Evolutionary conservation across 768 basidiomycete species (phyloP), one percentile per base, ranked within the genome.

Genomic region (Phanerochaete sordida): DNA sequence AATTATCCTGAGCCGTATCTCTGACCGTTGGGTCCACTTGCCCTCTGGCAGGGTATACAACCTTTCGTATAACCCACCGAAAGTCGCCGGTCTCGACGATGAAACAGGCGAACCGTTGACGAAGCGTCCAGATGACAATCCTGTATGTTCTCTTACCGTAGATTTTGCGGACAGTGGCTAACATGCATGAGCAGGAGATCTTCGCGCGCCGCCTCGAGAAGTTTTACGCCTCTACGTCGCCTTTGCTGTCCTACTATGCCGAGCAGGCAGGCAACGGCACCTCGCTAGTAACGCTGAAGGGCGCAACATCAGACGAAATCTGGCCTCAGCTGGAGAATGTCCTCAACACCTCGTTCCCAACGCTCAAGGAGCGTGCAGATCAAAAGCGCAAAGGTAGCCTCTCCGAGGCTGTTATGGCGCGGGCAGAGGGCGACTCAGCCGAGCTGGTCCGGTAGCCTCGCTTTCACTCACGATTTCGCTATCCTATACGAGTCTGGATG

Each of bases 1-100:
- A 59, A 81, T 93, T 54, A 95, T 96, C 68, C 77, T 95, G 21
- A 79, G 83, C 60, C 88, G 94, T 52, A 95, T 96, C 65, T 88
- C 90, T 13, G 93, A 95, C 69, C 87, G 94, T 43, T 95, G 88
- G 90, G 81, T 95, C 24, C 94, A 96, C 70, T 78, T 88, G 15
- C 84, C 91, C 7, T 95, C 93, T 0, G 94, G 94, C 16, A 83
- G 94, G 13, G 87, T 95, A 13, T 97, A 97, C 78, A 96, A 95
- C 73, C 79, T 86, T 72, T 86, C 87, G 8, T 96, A 93, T 74
- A 96, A 94, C 72, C 86, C 80, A 15, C 95, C 94, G 16, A 86
- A 85, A 65, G 82, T 88, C 1, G 78, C 85, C 5, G 93, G 95
- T 0, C 77, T 82, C 53, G 94, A 97, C 74, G 93, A 97, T 67